phyloP scores from a whole-genome alignment of 1,139 yeast genomes.

The Zhuliangozyma parablackwelliae region DNA sequence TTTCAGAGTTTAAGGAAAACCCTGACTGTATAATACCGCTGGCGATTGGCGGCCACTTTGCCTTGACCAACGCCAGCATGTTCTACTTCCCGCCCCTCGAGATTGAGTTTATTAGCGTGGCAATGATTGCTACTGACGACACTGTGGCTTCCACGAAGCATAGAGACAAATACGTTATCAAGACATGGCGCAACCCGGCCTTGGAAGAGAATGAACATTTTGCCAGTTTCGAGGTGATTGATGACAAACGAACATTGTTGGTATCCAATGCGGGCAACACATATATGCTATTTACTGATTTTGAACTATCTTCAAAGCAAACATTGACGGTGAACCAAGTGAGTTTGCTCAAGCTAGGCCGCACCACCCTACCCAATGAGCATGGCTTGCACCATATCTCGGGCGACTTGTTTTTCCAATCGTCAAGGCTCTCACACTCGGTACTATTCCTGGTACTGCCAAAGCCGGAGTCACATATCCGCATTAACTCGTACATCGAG shows the following conservation, averaged over 20 bases:
- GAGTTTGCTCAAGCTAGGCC: slow-evolving; percentile 26
- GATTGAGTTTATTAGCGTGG: slow-evolving; percentile 11
- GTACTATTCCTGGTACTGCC: slow-evolving; percentile 28
- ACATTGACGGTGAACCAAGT: slow-evolving; percentile 15
- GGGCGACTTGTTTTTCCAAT: slow-evolving; percentile 27
- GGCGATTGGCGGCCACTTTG: slow-evolving; percentile 26
- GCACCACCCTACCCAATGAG: slow-evolving; percentile 25
- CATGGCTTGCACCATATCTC: slow-evolving; percentile 24
- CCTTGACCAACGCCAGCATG: slow-evolving; percentile 23
- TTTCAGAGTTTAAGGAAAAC: slow-evolving; percentile 30
- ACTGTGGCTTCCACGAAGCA: background rate
- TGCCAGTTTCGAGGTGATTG: slow-evolving; percentile 17
- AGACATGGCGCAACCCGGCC: background rate
- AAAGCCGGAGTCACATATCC: slow-evolving; percentile 19
- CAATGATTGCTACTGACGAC: slow-evolving; percentile 6
- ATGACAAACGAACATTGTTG: slow-evolving; percentile 23
- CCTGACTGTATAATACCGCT: slow-evolving; percentile 28
- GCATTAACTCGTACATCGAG: slow-evolving; percentile 6
- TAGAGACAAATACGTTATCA: slow-evolving; percentile 3
- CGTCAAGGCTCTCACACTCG: slow-evolving; percentile 32
- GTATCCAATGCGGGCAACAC: slow-evolving; percentile 30
- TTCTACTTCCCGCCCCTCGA: slow-evolving; percentile 29
- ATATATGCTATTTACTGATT: slow-evolving; percentile 22
- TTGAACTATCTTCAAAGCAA: slow-evolving; percentile 2
- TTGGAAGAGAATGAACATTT: background rate